A percentile compares a stretch with the other conserved stretches of the same genome.
Conservation (phyloP, 2,329 filamentous ascomycete species). For the Penicillium sclerotiorum region DNA sequence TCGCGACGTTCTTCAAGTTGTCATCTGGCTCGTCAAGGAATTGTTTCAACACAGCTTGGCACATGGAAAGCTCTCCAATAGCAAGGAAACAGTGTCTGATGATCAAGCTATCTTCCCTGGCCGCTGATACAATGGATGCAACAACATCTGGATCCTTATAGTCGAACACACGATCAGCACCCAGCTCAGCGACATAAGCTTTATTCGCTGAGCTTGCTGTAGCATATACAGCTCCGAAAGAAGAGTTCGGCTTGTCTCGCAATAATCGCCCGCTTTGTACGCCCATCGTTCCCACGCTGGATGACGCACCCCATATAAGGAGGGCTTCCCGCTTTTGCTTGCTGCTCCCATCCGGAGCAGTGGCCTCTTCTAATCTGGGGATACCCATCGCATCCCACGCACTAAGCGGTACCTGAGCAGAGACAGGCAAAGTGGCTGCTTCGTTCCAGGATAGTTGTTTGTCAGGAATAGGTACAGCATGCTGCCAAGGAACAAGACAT, state of each 20-base stretch:
- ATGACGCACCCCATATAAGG: conserved; percentile 51
- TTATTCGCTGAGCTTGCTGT: conserved; percentile 41
- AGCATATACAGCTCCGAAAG: conserved; percentile 47
- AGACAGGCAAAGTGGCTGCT: conserved; percentile 46
- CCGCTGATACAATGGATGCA: conserved; percentile 39
- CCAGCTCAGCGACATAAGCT: conserved; percentile 34
- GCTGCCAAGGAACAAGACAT: conserved; percentile 48
- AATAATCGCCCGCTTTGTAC: conserved; percentile 45
- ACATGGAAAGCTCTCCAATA: conserved; percentile 37
- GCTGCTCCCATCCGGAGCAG: neutral
- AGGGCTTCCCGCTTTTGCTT: conserved; percentile 35
- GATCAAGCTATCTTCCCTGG: conserved; percentile 38
- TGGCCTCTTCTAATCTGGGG: conserved; percentile 19
- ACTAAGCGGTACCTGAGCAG: conserved; percentile 40
- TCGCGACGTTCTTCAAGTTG: conserved; percentile 25
- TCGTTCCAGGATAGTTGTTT: conserved; percentile 42
- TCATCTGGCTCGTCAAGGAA: conserved; percentile 24
- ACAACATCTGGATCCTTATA: conserved; percentile 36
- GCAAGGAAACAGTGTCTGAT: conserved; percentile 49
- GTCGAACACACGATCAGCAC: conserved; percentile 46
- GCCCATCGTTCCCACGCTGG: conserved; percentile 50
- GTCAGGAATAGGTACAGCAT: conserved; percentile 40
- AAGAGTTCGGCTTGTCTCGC: conserved; percentile 34
- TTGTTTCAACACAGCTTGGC: conserved; percentile 42
- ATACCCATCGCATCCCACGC: conserved; percentile 47